These are phyloP conservation scores for Saccharomycopsis sp. DNA, from an alignment of 805 yeast species.

Conservation along the genomic window DNA sequence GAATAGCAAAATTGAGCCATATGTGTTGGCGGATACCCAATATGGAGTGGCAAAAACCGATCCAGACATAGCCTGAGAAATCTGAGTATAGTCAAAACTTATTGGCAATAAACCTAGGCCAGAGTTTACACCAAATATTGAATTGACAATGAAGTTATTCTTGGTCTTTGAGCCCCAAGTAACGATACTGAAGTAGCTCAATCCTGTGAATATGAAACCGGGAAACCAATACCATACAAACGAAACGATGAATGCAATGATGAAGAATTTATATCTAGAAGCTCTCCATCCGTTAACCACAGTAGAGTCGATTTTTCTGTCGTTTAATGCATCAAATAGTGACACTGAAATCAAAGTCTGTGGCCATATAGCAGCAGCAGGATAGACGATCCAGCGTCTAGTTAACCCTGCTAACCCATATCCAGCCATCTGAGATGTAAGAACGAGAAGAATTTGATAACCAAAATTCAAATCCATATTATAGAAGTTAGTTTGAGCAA, in stretches of 20 bases:
- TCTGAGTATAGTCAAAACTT: slow-evolving; percentile 52
- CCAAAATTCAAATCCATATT: slow-evolving; percentile 28
- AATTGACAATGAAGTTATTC: slow-evolving; percentile 49
- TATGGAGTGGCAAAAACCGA: slow-evolving; percentile 61
- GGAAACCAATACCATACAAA: slow-evolving; percentile 64
- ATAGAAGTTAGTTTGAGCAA: slow-evolving; percentile 31
- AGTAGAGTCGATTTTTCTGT: slow-evolving; percentile 33
- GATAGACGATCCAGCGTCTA: slow-evolving; percentile 51
- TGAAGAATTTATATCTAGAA: slow-evolving; percentile 44
- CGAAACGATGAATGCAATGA: slow-evolving; percentile 33
- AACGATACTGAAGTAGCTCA: slow-evolving; percentile 46
- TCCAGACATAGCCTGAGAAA: slow-evolving; percentile 41
- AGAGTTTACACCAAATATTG: slow-evolving; percentile 51
- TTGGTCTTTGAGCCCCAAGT: slow-evolving; percentile 27
- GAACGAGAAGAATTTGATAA: slow-evolving; percentile 42
- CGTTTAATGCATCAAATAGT: slow-evolving; percentile 46
- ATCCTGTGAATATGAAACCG: slow-evolving; percentile 53
- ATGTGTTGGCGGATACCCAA: slow-evolving; percentile 43
- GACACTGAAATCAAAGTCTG: slow-evolving; percentile 51
- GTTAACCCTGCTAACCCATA: slow-evolving; percentile 60
- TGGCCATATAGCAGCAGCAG: slow-evolving; percentile 61
- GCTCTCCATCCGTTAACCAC: slow-evolving; percentile 54
- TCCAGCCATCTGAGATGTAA: slow-evolving; percentile 58
- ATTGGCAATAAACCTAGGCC: slow-evolving; percentile 51
- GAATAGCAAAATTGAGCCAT: slow-evolving; percentile 36